Evolutionary conservation across 352 stramenopile species (phyloP).

Genomic region (Pilasporangium apinafurcum): DNA sequence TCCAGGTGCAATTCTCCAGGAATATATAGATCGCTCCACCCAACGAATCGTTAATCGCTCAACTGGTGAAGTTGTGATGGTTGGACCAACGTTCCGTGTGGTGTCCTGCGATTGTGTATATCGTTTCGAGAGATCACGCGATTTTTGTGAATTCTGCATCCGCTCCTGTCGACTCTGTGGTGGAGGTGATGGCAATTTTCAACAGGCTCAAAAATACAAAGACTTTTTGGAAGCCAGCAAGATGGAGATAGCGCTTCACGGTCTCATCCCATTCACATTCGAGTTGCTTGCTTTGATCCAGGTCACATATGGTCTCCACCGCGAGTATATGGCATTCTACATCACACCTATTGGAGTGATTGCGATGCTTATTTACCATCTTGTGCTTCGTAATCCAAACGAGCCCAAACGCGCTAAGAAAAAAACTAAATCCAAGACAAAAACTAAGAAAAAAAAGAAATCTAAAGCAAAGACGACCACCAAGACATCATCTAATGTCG

Average conservation of each 20-base stretch:
- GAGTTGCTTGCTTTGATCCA: slow-evolving; percentile 40
- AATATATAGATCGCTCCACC: slow-evolving; percentile 51
- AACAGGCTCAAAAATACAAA: slow-evolving; percentile 69
- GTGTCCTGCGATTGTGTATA: slow-evolving; percentile 82
- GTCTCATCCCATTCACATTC: slow-evolving; percentile 38
- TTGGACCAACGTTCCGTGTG: slow-evolving; percentile 78
- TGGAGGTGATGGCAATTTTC: slow-evolving; percentile 66
- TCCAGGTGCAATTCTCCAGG: slow-evolving; percentile 58
- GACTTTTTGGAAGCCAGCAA: slow-evolving; percentile 67
- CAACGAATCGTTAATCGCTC: slow-evolving; percentile 27
- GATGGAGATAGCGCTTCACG: slow-evolving; percentile 48
- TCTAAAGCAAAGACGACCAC: slow-evolving; percentile 8
- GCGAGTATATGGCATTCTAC: slow-evolving; percentile 52
- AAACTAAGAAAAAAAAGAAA: slow-evolving; percentile 49
- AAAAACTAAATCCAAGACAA: slow-evolving; percentile 42
- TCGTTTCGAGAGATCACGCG: slow-evolving; percentile 45
- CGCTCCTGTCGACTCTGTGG: slow-evolving; percentile 67
- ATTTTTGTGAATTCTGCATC: slow-evolving; percentile 75
- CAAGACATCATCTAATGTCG: slow-evolving; percentile 2
- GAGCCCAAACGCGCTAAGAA: slow-evolving; percentile 53
- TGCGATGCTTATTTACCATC: slow-evolving; percentile 42
- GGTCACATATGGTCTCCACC: slow-evolving; percentile 31
- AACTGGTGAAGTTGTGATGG: slow-evolving; percentile 42
- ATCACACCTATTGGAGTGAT: slow-evolving; percentile 32
- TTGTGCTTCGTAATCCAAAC: slow-evolving; percentile 38